Conservation (phyloP, 139 green algal species). For the Chlorella sp. region DNA sequence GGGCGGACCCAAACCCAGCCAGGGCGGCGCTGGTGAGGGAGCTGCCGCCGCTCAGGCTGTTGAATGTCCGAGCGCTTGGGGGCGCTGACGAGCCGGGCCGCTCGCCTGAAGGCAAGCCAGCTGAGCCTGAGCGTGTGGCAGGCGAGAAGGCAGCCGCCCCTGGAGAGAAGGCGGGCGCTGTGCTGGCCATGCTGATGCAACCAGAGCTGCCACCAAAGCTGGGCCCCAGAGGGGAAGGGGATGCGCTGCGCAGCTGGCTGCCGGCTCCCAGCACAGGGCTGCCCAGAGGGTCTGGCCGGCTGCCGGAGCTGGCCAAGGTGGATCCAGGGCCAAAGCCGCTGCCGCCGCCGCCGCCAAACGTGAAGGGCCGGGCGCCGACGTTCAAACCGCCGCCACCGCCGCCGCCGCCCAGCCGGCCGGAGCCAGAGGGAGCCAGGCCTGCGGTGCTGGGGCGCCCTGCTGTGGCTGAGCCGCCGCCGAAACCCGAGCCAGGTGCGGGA, state of each 20-base stretch:
- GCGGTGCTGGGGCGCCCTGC: neutral
- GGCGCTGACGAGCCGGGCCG: no score
- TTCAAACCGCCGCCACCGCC: neutral
- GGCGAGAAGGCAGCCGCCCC: no score
- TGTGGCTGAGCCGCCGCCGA: neutral
- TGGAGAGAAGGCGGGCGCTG: neutral
- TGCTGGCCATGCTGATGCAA: neutral
- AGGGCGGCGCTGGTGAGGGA: neutral
- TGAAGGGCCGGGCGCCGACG: slow-evolving; percentile 13
- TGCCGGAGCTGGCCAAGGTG: no score
- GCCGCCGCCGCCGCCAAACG: neutral
- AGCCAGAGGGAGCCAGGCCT: no score
- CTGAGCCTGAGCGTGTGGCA: no score
- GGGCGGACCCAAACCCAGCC: neutral
- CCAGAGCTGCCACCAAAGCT: neutral
- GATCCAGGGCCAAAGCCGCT: neutral
- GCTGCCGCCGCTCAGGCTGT: neutral
- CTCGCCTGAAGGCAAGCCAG: no score
- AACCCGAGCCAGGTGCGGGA: no score
- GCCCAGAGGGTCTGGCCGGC: no score
- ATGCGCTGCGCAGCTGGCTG: neutral
- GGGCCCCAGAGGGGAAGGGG: neutral
- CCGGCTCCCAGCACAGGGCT: no score
- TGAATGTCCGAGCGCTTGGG: no score
- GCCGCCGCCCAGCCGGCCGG: neutral